phyloP scores from a whole-genome alignment of 2,329 filamentous ascomycete genomes.

The Scedosporium dehoogii region DNA sequence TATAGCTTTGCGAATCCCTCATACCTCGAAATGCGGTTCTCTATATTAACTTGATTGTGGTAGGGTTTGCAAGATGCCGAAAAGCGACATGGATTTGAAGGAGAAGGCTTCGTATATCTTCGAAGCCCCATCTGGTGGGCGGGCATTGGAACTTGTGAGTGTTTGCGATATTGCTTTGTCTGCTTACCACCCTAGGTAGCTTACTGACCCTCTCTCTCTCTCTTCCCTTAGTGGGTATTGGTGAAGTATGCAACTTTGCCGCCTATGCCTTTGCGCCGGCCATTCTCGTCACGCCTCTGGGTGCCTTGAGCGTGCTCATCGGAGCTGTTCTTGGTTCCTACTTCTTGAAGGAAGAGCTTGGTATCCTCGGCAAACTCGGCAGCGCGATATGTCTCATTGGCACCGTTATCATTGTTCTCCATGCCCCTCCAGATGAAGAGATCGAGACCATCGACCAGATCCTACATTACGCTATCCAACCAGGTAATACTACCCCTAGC shows the following conservation, averaged over 20 bases:
- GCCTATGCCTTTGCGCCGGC: slow-evolving; percentile 97
- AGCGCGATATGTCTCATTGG: slow-evolving; percentile 95
- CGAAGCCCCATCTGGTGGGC: slow-evolving; percentile 97
- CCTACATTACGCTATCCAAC: slow-evolving; percentile 78
- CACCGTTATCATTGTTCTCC: slow-evolving; percentile 92
- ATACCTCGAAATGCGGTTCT: neutral
- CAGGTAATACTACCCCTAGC: too few relatives aligned
- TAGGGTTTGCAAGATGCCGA: slow-evolving; percentile 47
- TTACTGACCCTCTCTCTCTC: slow-evolving; percentile 15
- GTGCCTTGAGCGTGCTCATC: slow-evolving; percentile 88
- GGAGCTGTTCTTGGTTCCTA: slow-evolving; percentile 92
- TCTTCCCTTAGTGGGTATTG: slow-evolving; percentile 63
- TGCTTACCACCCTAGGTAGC: neutral
- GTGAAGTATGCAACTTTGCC: slow-evolving; percentile 94
- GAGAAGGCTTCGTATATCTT: slow-evolving; percentile 89
- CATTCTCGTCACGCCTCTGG: slow-evolving; percentile 93
- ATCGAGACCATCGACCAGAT: slow-evolving; percentile 90
- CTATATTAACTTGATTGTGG: slow-evolving; percentile 4
- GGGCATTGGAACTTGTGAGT: slow-evolving; percentile 77
- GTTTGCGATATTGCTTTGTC: neutral
- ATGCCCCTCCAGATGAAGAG: slow-evolving; percentile 88
- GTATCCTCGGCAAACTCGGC: slow-evolving; percentile 83
- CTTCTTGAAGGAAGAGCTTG: slow-evolving; percentile 82
- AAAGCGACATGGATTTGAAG: slow-evolving; percentile 88
- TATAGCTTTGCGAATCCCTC: neutral